phyloP scores from a whole-genome alignment of 352 stramenopile species.

The Globisporangium nagaii region DNA sequence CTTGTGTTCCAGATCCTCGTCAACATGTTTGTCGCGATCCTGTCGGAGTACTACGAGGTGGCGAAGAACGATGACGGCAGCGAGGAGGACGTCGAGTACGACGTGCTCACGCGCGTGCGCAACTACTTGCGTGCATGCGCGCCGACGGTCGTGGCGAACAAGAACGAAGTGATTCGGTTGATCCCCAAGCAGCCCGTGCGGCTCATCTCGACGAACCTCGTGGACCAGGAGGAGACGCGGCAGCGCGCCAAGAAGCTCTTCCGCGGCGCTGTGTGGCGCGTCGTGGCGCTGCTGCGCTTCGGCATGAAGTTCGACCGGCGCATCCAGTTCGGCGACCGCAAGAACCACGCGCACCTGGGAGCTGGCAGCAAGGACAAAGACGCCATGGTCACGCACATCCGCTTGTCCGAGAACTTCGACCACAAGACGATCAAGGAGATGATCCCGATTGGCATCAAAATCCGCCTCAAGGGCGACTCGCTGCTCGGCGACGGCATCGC shows the following conservation, averaged over 20 bases:
- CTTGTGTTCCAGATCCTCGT: slow-evolving; percentile 84
- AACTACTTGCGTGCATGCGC: slow-evolving; percentile 73
- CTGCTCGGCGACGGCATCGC: slow-evolving; percentile 67
- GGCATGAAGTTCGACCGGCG: slow-evolving; percentile 85
- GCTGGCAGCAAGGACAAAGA: slow-evolving; percentile 28
- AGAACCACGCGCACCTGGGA: slow-evolving; percentile 19
- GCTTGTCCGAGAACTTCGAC: slow-evolving; percentile 85
- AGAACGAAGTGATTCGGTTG: slow-evolving; percentile 75
- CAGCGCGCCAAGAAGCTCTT: slow-evolving; percentile 81
- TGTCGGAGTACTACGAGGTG: slow-evolving; percentile 84
- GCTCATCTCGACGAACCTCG: slow-evolving; percentile 83
- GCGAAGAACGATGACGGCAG: slow-evolving; percentile 73
- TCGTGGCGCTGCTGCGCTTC: slow-evolving; percentile 84
- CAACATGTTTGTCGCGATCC: slow-evolving; percentile 89
- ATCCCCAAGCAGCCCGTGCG: slow-evolving; percentile 68
- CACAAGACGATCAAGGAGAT: slow-evolving; percentile 89
- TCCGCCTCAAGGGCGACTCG: slow-evolving; percentile 72
- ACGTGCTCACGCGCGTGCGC: slow-evolving; percentile 74
- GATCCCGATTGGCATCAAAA: slow-evolving; percentile 82
- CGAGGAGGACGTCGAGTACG: slow-evolving; percentile 80
- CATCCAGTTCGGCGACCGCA: slow-evolving; percentile 70
- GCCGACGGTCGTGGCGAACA: slow-evolving; percentile 71
- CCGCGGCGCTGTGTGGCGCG: slow-evolving; percentile 76
- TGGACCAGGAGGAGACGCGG: slow-evolving; percentile 79
- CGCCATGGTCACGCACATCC: slow-evolving; percentile 67